Evolutionary conservation across 2,329 filamentous ascomycete genomes (phyloP).

Genomic region (Harringtonia lauricola): DNA sequence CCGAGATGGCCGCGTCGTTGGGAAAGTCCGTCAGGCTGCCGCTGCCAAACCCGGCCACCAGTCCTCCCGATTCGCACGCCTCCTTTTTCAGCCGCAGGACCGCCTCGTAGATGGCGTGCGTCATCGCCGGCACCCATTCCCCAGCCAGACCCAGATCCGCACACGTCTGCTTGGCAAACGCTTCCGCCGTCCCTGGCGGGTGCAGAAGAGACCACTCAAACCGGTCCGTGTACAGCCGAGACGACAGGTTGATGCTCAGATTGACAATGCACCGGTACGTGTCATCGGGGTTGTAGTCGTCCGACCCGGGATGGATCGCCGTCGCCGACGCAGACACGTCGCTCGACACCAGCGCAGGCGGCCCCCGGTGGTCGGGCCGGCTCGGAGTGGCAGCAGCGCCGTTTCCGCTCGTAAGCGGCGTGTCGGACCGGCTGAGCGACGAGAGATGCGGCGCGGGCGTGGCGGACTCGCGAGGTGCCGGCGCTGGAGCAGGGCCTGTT

Average conservation of each 20-base stretch:
- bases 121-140: slow-evolving; percentile 90
- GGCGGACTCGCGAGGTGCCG: not conserved
- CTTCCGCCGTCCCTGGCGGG: slow-evolving; percentile 81
- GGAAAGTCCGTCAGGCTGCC: slow-evolving; percentile 60
- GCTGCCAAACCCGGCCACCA: slow-evolving; percentile 52
- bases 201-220: slow-evolving; percentile 96
- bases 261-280: slow-evolving; percentile 89
- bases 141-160: slow-evolving; percentile 80
- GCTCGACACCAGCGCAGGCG: slow-evolving; percentile 1
- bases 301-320: slow-evolving; percentile 51
- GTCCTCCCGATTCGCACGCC: slow-evolving; percentile 79
- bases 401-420: slow-evolving; percentile 36
- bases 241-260: slow-evolving; percentile 83
- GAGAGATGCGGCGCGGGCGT: not conserved
- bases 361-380: too few species aligned
- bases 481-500: not conserved
- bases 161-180: slow-evolving; percentile 86
- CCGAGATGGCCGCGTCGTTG: slow-evolving; percentile 63
- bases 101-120: slow-evolving; percentile 94
- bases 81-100: slow-evolving; percentile 91
- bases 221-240: slow-evolving; percentile 88
- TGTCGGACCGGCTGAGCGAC: slow-evolving; percentile 39
- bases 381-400: not conserved
- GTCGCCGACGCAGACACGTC: slow-evolving; percentile 58
- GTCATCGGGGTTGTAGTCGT: slow-evolving; percentile 80